Conservation (phyloP, 352 stramenopile genomes). For the Globisporangium apiculatum region DNA sequence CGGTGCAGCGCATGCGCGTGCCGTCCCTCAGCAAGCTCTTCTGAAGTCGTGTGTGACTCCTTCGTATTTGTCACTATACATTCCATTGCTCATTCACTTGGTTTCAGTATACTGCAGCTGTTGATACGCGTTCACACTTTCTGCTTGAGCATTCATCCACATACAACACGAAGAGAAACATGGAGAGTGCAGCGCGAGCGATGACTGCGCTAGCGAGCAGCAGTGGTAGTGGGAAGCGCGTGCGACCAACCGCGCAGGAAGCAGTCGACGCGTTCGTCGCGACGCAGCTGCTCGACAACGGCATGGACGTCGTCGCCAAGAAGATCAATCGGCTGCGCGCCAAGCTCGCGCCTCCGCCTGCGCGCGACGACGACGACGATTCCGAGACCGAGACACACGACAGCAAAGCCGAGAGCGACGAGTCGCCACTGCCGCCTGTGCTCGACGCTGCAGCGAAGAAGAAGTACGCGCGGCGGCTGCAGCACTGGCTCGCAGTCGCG, state of each 20-base stretch:
- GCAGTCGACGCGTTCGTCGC: slow-evolving; percentile 61
- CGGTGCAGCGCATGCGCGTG: slow-evolving; percentile 66
- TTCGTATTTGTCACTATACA: neutral
- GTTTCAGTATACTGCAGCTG: no score
- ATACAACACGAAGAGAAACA: neutral
- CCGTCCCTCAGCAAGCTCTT: slow-evolving; percentile 30
- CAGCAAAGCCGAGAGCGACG: neutral
- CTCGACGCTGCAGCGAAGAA: slow-evolving; percentile 16
- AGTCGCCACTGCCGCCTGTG: neutral
- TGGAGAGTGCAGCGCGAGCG: neutral
- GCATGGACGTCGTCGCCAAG: slow-evolving; percentile 56
- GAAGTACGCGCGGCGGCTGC: slow-evolving; percentile 47
- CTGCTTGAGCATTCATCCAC: no score
- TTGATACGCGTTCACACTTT: no score
- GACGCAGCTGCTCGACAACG: slow-evolving; percentile 76
- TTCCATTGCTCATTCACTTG: neutral
- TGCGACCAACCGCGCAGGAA: slow-evolving; percentile 28
- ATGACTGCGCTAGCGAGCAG: neutral
- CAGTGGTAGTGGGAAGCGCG: neutral
- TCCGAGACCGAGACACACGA: slow-evolving; percentile 4
- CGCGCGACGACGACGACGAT: slow-evolving; percentile 12
- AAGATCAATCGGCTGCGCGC: slow-evolving; percentile 58
- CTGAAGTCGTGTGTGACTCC: neutral
- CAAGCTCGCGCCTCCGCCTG: slow-evolving; percentile 32
- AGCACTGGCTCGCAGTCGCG: slow-evolving; percentile 51